These are phyloP conservation scores for Nicotiana benthamiana DNA, from an alignment of 257 asterid genomes.

Conservation along the genomic window DNA sequence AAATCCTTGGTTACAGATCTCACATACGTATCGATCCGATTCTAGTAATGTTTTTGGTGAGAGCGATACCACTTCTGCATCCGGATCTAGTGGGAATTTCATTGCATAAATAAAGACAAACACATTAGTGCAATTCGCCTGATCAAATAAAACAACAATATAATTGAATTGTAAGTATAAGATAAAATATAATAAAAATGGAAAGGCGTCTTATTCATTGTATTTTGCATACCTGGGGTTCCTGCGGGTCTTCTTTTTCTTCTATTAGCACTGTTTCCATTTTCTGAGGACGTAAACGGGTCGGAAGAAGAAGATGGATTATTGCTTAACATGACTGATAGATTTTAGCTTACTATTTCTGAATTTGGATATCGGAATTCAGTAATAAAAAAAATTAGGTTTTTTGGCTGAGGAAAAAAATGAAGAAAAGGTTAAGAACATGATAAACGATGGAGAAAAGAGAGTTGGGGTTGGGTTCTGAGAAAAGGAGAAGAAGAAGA, in stretches of 20 bases:
- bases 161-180: background rate
- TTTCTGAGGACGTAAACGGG: conserved; percentile 38
- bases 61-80: conserved; percentile 78
- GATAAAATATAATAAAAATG: background rate
- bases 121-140: background rate
- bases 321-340: conserved; percentile 27
- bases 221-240: conserved; percentile 55
- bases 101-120: background rate
- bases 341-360: background rate
- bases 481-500: conserved; percentile 15
- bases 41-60: conserved; percentile 78
- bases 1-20: conserved; percentile 94
- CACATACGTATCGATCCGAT: conserved; percentile 84
- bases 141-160: background rate
- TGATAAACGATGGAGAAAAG: background rate
- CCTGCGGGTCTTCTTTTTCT: conserved; percentile 80
- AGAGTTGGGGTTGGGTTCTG: conserved; percentile 1
- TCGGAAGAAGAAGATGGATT: conserved; percentile 41
- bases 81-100: conserved; percentile 52
- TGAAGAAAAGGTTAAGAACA: background rate
- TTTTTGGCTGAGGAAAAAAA: background rate
- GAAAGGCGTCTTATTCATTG: background rate
- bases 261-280: conserved; percentile 25
- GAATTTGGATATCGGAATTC: background rate
- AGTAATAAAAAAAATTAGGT: background rate